Conservation (phyloP, 2,329 filamentous ascomycete genomes). For the Arthroderma sp. region DNA sequence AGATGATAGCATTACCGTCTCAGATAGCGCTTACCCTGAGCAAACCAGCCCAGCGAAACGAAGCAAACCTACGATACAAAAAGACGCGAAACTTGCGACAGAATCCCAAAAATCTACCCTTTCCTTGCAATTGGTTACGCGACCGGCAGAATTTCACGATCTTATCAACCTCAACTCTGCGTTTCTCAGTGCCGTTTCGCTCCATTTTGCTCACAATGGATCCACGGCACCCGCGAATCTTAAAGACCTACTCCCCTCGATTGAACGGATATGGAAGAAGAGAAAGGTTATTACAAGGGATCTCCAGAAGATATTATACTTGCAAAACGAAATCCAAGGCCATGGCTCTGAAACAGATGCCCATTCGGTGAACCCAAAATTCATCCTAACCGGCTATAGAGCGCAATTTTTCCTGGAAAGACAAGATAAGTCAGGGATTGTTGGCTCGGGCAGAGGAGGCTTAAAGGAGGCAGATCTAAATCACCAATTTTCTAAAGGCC, state of each 20-base stretch:
- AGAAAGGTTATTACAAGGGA: slow-evolving; percentile 52
- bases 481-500: slow-evolving; percentile 35
- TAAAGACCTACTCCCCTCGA: slow-evolving; percentile 45
- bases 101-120: neutral
- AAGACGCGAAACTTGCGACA: neutral
- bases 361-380: slow-evolving; percentile 8
- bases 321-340: slow-evolving; percentile 29
- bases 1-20: neutral
- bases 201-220: slow-evolving; percentile 60
- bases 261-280: slow-evolving; percentile 60
- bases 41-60: neutral
- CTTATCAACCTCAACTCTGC: slow-evolving; percentile 51
- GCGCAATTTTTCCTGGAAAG: slow-evolving; percentile 28
- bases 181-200: slow-evolving; percentile 53
- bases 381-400: slow-evolving; percentile 30
- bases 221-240: slow-evolving; percentile 50
- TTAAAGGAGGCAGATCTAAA: slow-evolving; percentile 38
- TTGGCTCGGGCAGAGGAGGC: neutral
- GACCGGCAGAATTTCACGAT: slow-evolving; percentile 29
- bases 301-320: slow-evolving; percentile 51
- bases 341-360: too few species aligned
- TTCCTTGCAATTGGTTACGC: neutral
- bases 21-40: neutral
- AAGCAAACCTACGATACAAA: neutral
- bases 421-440: slow-evolving; percentile 2